These are phyloP conservation scores for Talinum fruticosum DNA, from an alignment of 148 eudicot species.

Conservation along the genomic window DNA sequence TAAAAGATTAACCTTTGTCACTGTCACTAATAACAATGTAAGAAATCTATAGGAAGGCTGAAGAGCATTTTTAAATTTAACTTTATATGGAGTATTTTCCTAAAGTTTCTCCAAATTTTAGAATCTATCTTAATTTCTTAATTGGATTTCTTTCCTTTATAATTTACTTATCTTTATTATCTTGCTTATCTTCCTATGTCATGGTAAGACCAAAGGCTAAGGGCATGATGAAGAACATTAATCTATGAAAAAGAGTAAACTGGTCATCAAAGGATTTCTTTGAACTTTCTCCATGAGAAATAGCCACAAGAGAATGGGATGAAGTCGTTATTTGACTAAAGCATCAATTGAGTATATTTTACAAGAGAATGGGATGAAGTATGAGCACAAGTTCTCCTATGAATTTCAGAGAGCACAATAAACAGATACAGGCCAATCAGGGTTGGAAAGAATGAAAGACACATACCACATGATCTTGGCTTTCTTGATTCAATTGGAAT, in stretches of 20 bases:
- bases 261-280: background rate
- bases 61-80: background rate
- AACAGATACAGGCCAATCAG: background rate
- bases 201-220: background rate
- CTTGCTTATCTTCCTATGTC: background rate
- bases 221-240: background rate
- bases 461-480: background rate
- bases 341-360: background rate
- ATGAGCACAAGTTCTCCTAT: background rate
- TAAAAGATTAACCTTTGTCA: background rate
- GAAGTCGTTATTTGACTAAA: background rate
- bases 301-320: background rate
- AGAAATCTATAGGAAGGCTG: background rate
- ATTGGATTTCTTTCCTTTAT: background rate
- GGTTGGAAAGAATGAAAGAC: background rate
- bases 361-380: background rate
- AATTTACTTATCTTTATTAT: background rate
- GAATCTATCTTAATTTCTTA: background rate
- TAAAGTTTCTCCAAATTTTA: too few relatives aligned
- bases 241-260: background rate
- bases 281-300: background rate
- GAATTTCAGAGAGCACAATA: background rate
- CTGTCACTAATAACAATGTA: background rate
- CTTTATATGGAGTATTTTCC: too few relatives aligned
- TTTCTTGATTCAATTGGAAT: background rate